These are phyloP conservation scores for Aurifilum marmelostoma DNA, from an alignment of 2,329 filamentous ascomycete species.

Conservation along the genomic window DNA sequence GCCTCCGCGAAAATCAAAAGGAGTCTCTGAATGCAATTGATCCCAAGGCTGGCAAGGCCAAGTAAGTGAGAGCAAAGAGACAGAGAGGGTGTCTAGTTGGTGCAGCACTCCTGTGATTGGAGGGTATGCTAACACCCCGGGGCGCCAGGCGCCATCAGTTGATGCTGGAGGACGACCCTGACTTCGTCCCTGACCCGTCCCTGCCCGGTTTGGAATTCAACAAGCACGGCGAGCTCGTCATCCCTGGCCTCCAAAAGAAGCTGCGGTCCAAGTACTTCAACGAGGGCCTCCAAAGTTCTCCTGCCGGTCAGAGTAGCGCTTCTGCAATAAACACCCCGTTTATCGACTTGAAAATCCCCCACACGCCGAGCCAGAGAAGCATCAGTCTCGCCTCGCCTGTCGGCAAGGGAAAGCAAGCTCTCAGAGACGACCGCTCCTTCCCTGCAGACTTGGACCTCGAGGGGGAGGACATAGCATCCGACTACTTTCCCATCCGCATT, in stretches of 20 bases:
- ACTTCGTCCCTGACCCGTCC: slow-evolving; percentile 70
- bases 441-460: slow-evolving; percentile 38
- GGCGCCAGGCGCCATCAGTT: slow-evolving; percentile 76
- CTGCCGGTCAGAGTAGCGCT: slow-evolving; percentile 39
- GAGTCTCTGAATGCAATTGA: slow-evolving; percentile 62
- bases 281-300: slow-evolving; percentile 46
- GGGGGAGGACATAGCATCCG: slow-evolving; percentile 44
- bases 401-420: slow-evolving; percentile 31
- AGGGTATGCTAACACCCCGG: slow-evolving; percentile 21
- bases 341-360: slow-evolving; percentile 28
- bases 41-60: slow-evolving; percentile 69
- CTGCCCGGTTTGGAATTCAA: slow-evolving; percentile 61
- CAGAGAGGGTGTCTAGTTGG: neutral
- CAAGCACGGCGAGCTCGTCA: slow-evolving; percentile 39
- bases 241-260: slow-evolving; percentile 37
- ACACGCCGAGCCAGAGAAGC: slow-evolving; percentile 30
- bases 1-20: slow-evolving; percentile 59
- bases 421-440: slow-evolving; percentile 34
- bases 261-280: slow-evolving; percentile 47
- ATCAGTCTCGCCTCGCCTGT: slow-evolving; percentile 30
- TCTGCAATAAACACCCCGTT: slow-evolving; percentile 35
- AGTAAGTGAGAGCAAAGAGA: slow-evolving; percentile 55
- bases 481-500: slow-evolving; percentile 52
- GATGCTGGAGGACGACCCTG: slow-evolving; percentile 78
- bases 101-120: neutral